phyloP scores from a whole-genome alignment of 2,329 filamentous ascomycete species.

The Cytospora chrysosperma region DNA sequence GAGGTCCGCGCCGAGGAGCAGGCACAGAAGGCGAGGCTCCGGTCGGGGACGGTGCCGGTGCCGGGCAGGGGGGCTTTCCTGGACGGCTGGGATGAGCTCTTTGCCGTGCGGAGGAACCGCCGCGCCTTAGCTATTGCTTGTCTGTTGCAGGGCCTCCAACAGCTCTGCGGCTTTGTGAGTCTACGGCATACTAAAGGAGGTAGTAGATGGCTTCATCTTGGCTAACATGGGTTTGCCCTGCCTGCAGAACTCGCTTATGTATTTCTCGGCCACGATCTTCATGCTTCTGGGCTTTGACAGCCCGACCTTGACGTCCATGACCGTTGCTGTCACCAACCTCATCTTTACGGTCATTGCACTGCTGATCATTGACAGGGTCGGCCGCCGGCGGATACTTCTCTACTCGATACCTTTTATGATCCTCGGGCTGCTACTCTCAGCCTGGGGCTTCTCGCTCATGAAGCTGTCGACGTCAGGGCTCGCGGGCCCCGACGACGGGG shows the following conservation, averaged over 20 bases:
- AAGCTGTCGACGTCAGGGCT: constrained; percentile 38
- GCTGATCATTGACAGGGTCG: constrained; percentile 74
- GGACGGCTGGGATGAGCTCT: constrained; percentile 52
- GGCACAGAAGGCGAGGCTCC: constrained; percentile 47
- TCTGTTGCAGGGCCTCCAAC: constrained; percentile 81
- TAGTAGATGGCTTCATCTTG: background rate
- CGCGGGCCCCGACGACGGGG: constrained; percentile 20
- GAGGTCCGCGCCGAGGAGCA: constrained; percentile 71
- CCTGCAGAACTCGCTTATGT: constrained; percentile 84
- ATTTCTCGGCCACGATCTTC: constrained; percentile 84
- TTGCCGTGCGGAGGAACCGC: constrained; percentile 61
- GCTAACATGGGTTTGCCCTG: constrained; percentile 15
- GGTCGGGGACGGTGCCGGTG: constrained; percentile 30
- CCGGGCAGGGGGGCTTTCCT: constrained; percentile 35
- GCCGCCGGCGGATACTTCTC: constrained; percentile 76
- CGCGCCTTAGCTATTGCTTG: constrained; percentile 83
- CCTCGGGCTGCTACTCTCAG: constrained; percentile 66
- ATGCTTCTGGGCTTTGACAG: constrained; percentile 72
- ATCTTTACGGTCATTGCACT: constrained; percentile 75
- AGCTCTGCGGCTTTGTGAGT: constrained; percentile 79
- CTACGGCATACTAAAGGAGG: background rate
- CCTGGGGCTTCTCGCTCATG: constrained; percentile 69
- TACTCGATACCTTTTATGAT: constrained; percentile 85
- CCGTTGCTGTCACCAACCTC: constrained; percentile 79
- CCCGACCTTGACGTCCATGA: constrained; percentile 76